Conservation (phyloP, 768 basidiomycete genomes). For the Glaciozyma antarctica region DNA sequence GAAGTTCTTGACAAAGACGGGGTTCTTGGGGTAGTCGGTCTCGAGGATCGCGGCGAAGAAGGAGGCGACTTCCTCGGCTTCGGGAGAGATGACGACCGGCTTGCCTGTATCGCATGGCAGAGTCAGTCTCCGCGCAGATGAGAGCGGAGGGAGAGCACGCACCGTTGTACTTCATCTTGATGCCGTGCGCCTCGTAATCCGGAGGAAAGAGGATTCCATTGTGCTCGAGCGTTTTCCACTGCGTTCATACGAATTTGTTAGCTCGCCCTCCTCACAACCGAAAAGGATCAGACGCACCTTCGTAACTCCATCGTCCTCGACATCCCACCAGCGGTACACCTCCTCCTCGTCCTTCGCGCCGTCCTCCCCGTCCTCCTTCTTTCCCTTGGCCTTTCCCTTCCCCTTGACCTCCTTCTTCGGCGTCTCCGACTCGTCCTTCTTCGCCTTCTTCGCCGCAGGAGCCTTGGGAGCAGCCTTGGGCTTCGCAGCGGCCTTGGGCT, state of each 20-base stretch:
- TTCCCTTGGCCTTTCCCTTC: constrained; percentile 43
- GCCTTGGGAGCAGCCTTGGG: constrained; percentile 45
- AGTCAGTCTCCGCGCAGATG: neutral
- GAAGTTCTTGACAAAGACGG: constrained; percentile 85
- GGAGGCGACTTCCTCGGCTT: constrained; percentile 89
- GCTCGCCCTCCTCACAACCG: neutral
- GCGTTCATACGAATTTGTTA: constrained; percentile 44
- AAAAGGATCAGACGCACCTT: constrained; percentile 37
- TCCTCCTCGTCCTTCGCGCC: constrained; percentile 39
- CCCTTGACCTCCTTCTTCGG: constrained; percentile 39
- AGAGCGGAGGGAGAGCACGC: constrained; percentile 34
- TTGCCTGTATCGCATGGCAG: constrained; percentile 50
- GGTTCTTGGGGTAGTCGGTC: constrained; percentile 82
- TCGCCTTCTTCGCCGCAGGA: constrained; percentile 40
- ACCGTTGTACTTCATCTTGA: constrained; percentile 97
- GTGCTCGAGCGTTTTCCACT: constrained; percentile 95
- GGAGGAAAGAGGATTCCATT: constrained; percentile 92
- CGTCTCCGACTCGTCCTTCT: constrained; percentile 25
- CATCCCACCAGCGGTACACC: constrained; percentile 62
- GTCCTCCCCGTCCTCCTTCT: constrained; percentile 45
- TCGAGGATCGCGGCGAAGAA: constrained; percentile 91
- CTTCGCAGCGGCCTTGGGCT: constrained; percentile 37
- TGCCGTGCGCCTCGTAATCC: constrained; percentile 71
- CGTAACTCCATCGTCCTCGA: constrained; percentile 46
- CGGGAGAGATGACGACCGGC: constrained; percentile 64